Conservation (phyloP, 805 yeast species). For the Candida methanosorbosa region DNA sequence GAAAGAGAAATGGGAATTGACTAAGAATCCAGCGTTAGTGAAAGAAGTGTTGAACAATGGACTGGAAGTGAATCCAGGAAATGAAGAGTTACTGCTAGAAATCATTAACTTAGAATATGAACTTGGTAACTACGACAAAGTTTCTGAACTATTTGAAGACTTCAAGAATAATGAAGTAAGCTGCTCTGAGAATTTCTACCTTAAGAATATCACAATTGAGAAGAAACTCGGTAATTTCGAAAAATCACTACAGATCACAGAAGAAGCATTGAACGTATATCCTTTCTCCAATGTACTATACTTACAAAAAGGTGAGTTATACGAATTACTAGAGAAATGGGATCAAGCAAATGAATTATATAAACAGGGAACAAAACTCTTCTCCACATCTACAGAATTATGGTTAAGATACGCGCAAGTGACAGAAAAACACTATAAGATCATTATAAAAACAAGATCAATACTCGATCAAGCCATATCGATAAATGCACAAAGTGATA, state of each 20-base stretch:
- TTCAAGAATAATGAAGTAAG: slow-evolving; percentile 6
- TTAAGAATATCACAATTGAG: slow-evolving; percentile 46
- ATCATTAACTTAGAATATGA: slow-evolving; percentile 55
- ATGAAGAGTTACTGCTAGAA: slow-evolving; percentile 61
- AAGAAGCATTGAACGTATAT: slow-evolving; percentile 38
- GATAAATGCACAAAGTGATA: slow-evolving; percentile 37
- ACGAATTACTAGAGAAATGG: slow-evolving; percentile 19
- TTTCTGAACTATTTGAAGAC: slow-evolving; percentile 26
- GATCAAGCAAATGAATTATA: slow-evolving; percentile 39
- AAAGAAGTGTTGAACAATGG: slow-evolving; percentile 44
- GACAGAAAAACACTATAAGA: slow-evolving; percentile 33
- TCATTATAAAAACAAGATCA: slow-evolving; percentile 57
- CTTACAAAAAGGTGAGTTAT: slow-evolving; percentile 56
- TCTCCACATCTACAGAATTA: slow-evolving; percentile 35
- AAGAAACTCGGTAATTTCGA: slow-evolving; percentile 28
- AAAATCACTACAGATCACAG: slow-evolving; percentile 31
- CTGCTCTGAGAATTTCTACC: slow-evolving; percentile 46
- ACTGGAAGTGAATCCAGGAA: slow-evolving; percentile 30
- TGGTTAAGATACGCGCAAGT: slow-evolving; percentile 48
- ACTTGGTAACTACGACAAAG: slow-evolving; percentile 26
- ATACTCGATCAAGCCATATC: slow-evolving; percentile 58
- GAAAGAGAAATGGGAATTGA: slow-evolving; percentile 49
- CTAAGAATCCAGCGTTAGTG: slow-evolving; percentile 30
- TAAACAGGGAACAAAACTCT: slow-evolving; percentile 36
- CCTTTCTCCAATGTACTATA: slow-evolving; percentile 48